Conservation (phyloP, 2,329 filamentous ascomycete genomes). For the Pyrenophora graminea region DNA sequence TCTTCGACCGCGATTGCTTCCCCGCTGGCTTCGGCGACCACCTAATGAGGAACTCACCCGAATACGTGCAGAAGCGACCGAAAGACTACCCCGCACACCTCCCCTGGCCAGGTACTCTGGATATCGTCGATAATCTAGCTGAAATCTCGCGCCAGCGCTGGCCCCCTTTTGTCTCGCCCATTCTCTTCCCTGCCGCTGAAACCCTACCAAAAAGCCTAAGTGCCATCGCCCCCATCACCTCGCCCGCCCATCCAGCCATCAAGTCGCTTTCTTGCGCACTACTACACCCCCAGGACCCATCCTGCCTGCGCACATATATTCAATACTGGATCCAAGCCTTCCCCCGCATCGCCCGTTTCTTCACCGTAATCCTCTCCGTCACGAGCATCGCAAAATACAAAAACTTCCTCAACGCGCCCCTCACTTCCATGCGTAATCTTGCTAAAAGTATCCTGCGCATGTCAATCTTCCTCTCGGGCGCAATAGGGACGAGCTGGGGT, state of each 20-base stretch:
- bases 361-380: conserved; percentile 73
- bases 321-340: conserved; percentile 86
- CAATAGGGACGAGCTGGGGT: conserved; percentile 87
- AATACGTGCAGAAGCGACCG: conserved; percentile 78
- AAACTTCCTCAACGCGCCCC: conserved; percentile 69
- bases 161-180: conserved; percentile 87
- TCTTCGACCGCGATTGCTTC: conserved; percentile 58
- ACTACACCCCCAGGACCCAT: conserved; percentile 85
- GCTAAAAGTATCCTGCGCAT: conserved; percentile 72
- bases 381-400: conserved; percentile 72
- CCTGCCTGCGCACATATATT: conserved; percentile 83
- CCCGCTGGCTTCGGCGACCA: conserved; percentile 65
- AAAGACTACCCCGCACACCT: conserved; percentile 67
- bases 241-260: conserved; percentile 84
- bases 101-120: conserved; percentile 74
- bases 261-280: conserved; percentile 84
- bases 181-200: conserved; percentile 73
- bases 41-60: conserved; percentile 70
- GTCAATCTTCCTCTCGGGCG: conserved; percentile 76
- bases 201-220: conserved; percentile 69
- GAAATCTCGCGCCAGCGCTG: conserved; percentile 81
- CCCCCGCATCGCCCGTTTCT: conserved; percentile 75
- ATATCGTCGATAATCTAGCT: conserved; percentile 80
- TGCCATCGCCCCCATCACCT: conserved; percentile 75
- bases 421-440: conserved; percentile 68